Evolutionary conservation across 2,329 filamentous ascomycete genomes (phyloP).

Genomic region (Cladosporium sp.): DNA sequence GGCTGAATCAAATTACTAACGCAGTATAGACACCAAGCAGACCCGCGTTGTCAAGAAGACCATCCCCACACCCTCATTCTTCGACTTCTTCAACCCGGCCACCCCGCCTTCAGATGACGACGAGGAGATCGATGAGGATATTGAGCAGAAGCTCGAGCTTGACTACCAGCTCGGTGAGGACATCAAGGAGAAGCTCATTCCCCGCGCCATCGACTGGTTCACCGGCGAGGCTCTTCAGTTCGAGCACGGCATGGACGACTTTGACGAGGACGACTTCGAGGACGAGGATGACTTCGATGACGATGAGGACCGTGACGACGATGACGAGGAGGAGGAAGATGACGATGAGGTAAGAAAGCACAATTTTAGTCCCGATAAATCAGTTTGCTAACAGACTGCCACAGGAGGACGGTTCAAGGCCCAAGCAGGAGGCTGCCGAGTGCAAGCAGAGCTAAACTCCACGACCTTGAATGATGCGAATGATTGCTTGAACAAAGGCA

Average conservation of each 20-base stretch:
- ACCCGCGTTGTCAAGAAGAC: conserved; percentile 99
- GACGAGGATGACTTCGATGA: conserved; percentile 94
- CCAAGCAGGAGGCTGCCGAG: conserved; percentile 90
- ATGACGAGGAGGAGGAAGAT: conserved; percentile 67
- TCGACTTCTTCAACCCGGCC: conserved; percentile 97
- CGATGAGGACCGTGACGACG: conserved; percentile 78
- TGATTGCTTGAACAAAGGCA: conserved; percentile 1
- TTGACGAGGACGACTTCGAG: conserved; percentile 78
- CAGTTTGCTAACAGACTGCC: conserved; percentile 27
- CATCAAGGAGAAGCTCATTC: conserved; percentile 99
- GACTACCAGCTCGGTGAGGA: conserved; percentile 99
- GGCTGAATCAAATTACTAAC: conserved; percentile 22
- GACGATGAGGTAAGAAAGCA: conserved; percentile 51
- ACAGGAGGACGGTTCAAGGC: conserved; percentile 83
- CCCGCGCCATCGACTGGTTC: conserved; percentile 98
- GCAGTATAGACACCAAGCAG: conserved; percentile 84
- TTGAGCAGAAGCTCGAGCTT: conserved; percentile 95
- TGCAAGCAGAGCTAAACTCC: conserved; percentile 81
- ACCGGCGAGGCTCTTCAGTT: conserved; percentile 96
- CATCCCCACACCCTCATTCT: conserved; percentile 95
- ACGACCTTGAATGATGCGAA: conserved; percentile 5
- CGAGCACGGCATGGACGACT: conserved; percentile 86
- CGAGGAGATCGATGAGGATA: conserved; percentile 80
- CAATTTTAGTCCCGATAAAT: neutral
- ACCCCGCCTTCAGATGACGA: conserved; percentile 78